These are phyloP conservation scores for Sclerotinia subarctica DNA, from an alignment of 2,329 filamentous ascomycete species.

Conservation along the genomic window DNA sequence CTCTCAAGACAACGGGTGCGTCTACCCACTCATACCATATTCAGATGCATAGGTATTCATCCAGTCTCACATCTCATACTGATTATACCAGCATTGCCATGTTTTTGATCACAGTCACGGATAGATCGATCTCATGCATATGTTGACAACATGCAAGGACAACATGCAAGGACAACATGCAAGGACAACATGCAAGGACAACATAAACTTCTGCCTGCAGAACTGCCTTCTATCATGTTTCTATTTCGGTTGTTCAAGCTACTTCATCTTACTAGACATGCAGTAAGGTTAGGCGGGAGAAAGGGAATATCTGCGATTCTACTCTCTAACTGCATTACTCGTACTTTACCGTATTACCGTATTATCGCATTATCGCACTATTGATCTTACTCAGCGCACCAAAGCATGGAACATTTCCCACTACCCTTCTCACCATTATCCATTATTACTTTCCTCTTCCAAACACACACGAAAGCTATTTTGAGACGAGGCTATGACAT, in stretches of 20 bases:
- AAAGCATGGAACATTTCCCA: not conserved
- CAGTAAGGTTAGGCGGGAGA: not conserved
- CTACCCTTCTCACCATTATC: not conserved
- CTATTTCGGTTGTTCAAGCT: constrained; percentile 18
- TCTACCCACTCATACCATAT: not conserved
- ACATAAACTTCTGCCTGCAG: constrained; percentile 15
- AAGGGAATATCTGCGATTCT: not conserved
- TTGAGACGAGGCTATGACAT: constrained; percentile 24
- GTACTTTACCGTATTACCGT: not conserved
- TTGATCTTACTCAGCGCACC: constrained; percentile 20
- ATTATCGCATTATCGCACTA: constrained; percentile 5
- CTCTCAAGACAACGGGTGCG: not conserved
- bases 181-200: constrained; percentile 16
- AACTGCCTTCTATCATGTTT: constrained; percentile 14
- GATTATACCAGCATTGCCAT: constrained; percentile 1
- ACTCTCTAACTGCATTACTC: not conserved
- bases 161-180: constrained; percentile 19
- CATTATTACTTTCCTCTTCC: not conserved
- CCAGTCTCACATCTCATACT: not conserved
- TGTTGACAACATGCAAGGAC: constrained; percentile 13
- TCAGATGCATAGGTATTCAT: no score
- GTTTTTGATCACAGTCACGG: constrained; percentile 6
- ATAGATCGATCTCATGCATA: constrained; percentile 21
- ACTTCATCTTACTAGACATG: constrained; percentile 19
- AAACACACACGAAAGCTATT: constrained; percentile 24